A percentile compares a stretch with the other conserved stretches of the same genome.
phyloP scores from a whole-genome alignment of 306 rosid species.

The Quercus variabilis region DNA sequence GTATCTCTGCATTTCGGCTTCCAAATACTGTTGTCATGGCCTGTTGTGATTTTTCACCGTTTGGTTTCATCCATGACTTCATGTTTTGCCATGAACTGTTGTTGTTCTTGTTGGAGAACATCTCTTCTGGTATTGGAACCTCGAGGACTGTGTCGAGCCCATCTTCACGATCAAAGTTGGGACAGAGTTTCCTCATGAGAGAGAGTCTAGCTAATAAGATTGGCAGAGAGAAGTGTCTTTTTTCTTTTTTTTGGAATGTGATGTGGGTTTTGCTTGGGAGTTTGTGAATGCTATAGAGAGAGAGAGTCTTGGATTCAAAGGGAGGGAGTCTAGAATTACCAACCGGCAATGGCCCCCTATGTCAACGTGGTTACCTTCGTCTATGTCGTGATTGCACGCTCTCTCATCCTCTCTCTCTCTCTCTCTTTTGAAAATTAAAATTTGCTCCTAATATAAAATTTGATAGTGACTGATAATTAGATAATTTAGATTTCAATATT shows the following conservation, averaged over 20 bases:
- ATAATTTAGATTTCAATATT: neutral
- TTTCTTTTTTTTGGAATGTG: neutral
- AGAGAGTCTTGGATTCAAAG: slow-evolving; percentile 28
- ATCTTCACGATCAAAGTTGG: slow-evolving; percentile 83
- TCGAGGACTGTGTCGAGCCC: slow-evolving; percentile 95
- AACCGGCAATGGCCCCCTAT: slow-evolving; percentile 47
- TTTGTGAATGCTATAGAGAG: slow-evolving; percentile 10
- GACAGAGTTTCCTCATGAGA: slow-evolving; percentile 87
- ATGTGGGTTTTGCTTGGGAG: neutral
- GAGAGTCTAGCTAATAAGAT: neutral
- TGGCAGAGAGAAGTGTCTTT: neutral
- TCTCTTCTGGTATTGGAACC: slow-evolving; percentile 92
- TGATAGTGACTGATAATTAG: neutral
- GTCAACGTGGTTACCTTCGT: slow-evolving; percentile 67
- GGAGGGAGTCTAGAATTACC: slow-evolving; percentile 33
- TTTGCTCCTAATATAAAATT: neutral
- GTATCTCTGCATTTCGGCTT: slow-evolving; percentile 65
- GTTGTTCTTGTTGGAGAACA: slow-evolving; percentile 42
- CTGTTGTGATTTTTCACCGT: slow-evolving; percentile 32
- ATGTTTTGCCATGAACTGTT: slow-evolving; percentile 68
- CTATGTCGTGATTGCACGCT: slow-evolving; percentile 95
- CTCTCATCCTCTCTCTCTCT: slow-evolving; percentile 21
- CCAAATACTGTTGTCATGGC: slow-evolving; percentile 50
- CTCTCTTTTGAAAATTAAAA: slow-evolving; percentile 8
- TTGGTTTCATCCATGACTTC: slow-evolving; percentile 74